Evolutionary conservation across 495 filamentous ascomycete genomes (phyloP).

Genomic region (Collariella sp.): DNA sequence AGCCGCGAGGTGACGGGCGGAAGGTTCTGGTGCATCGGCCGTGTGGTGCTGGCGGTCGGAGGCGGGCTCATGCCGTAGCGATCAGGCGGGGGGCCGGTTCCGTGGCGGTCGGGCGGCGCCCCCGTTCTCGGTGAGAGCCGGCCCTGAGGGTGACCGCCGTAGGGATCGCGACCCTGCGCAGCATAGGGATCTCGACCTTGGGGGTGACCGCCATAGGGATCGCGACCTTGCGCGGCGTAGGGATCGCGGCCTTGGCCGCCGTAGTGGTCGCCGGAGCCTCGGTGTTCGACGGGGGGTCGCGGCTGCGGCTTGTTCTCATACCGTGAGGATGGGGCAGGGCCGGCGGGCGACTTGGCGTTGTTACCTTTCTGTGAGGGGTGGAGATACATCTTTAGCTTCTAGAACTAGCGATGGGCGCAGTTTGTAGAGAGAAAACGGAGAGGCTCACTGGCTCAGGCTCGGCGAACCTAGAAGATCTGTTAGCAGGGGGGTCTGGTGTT

Average conservation of each 20-base stretch:
- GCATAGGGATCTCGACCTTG: neutral
- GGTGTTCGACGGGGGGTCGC: slow-evolving; percentile 27
- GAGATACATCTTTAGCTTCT: slow-evolving; percentile 12
- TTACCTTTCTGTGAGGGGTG: slow-evolving; percentile 26
- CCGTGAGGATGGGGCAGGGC: slow-evolving; percentile 20
- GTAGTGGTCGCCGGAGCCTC: slow-evolving; percentile 14
- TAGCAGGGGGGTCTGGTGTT: slow-evolving; percentile 11
- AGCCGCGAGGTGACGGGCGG: slow-evolving; percentile 51
- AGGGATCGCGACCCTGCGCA: too few species aligned
- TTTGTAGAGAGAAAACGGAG: neutral
- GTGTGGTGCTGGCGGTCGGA: slow-evolving; percentile 29
- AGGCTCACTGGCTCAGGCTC: slow-evolving; percentile 80
- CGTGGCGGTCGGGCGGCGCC: slow-evolving; percentile 22
- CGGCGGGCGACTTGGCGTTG: slow-evolving; percentile 10
- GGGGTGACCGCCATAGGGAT: slow-evolving; percentile 4
- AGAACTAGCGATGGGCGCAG: neutral
- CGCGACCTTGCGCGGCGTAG: too few species aligned
- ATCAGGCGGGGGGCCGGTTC: slow-evolving; percentile 11
- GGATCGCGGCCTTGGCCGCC: neutral
- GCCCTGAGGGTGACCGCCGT: neutral
- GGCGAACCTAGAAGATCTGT: slow-evolving; percentile 56
- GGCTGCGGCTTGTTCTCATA: slow-evolving; percentile 36
- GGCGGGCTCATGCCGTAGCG: slow-evolving; percentile 28
- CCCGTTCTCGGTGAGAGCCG: slow-evolving; percentile 11
- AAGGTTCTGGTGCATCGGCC: slow-evolving; percentile 43